Evolutionary conservation across 2,329 filamentous ascomycete species (phyloP), one percentile per base, ranked within the genome.

Genomic region (Thielaviopsis euricoi): DNA sequence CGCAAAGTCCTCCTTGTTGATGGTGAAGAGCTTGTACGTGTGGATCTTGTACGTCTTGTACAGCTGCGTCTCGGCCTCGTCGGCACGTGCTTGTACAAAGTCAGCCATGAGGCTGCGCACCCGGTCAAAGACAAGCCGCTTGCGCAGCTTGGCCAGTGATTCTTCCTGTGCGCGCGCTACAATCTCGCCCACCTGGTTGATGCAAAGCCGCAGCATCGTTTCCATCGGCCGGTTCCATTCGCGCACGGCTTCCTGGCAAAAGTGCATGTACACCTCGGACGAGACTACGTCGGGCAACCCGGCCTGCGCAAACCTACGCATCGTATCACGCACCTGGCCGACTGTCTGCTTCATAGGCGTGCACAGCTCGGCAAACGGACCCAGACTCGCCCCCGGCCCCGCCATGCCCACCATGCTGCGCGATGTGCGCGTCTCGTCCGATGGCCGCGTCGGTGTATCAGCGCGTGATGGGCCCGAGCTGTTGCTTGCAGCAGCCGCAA

Each of bases 241-340:
- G 7, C 67, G 65, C 1, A 86, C 76, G 0, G 78, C 76, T n/a
- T 77, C 69, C 17, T 74, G 70, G 52, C 78, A 81, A 17, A 86
- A 71, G 0, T 73, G 72, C 26, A 82, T 76, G 22, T 83, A 80
- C 0, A 85, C 81, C 43, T 79, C 77, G 0, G 78, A 75, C 0
- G 82, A 77, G 0, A 81, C 76, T 0, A 81, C 73, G 6, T 77
- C 76, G 0, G 80, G 81, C 62, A 82, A 73, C 0, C 82, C 81
- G 0, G 79, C 76, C 19, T 73, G 73, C 25, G 76, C 77, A 13
- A 79, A 78, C 3, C 72, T 68, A 19, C 71, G 67, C 15, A 85
- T 82, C 12, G 81, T 74, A 0, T 71, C 67, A 0, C 76, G 74
- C 1, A 87, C 78, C 43, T 76, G 69, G 3, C 68, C 67, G 2